phyloP scores from a whole-genome alignment of 129 eudicot species.

The Sambucus nigra region DNA sequence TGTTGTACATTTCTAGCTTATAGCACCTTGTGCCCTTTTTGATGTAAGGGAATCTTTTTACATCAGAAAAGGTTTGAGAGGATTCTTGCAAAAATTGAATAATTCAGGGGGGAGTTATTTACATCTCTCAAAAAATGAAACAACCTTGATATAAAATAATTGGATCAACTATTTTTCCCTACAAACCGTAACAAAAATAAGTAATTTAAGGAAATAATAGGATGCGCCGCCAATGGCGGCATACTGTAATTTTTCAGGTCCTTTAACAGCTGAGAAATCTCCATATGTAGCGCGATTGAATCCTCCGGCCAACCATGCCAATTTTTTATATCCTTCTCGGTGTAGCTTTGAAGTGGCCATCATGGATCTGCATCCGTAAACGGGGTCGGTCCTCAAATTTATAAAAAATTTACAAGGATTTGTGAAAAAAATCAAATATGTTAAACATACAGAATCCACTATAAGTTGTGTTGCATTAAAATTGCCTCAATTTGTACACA shows the following conservation, averaged over 20 bases:
- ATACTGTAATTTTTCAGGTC: conserved; percentile 78
- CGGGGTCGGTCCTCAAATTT: neutral
- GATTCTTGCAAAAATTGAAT: no score
- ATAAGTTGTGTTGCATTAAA: no score
- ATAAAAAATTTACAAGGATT: no score
- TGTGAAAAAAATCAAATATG: no score
- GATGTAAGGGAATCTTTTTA: no score
- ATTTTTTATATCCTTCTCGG: conserved; percentile 60
- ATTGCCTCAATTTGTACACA: no score
- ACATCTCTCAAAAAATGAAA: no score
- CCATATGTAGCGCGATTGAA: conserved; percentile 50
- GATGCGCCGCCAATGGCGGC: conserved; percentile 95
- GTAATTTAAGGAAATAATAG: conserved; percentile 66
- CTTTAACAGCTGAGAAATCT: conserved; percentile 70
- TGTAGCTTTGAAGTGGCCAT: conserved; percentile 69
- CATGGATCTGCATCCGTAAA: conserved; percentile 39
- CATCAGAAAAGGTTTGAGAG: no score
- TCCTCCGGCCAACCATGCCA: conserved; percentile 88
- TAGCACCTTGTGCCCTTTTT: no score
- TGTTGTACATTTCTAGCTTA: no score
- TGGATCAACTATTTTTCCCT: conserved; percentile 33
- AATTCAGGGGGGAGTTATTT: no score
- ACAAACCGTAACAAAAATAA: conserved; percentile 47
- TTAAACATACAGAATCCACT: no score
- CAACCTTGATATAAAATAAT: conserved; percentile 3